phyloP scores from a whole-genome alignment of 371 early-diverging fungal species.

The Cokeromyces recurvatus region DNA sequence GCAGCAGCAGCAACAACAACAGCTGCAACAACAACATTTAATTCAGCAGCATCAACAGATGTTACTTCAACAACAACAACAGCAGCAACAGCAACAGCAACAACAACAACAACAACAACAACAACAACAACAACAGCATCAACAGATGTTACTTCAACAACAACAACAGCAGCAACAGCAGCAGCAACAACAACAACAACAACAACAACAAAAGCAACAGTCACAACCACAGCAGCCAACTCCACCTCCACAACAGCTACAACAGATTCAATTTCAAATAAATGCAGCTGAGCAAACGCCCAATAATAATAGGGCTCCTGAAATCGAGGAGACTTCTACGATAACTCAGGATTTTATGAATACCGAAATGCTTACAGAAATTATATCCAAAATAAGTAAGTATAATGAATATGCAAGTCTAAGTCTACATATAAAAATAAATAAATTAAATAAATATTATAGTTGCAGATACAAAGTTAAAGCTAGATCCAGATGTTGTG shows the following conservation, averaged over 20 bases:
- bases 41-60: conserved; percentile 4
- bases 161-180: conserved; percentile 9
- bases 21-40: conserved; percentile 5
- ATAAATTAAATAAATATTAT: background rate
- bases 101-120: background rate
- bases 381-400: conserved; percentile 41
- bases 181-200: background rate
- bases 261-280: background rate
- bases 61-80: conserved; percentile 13
- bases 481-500: conserved; percentile 56
- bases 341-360: conserved; percentile 54
- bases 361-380: conserved; percentile 30
- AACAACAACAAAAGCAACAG: background rate
- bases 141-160: conserved; percentile 9
- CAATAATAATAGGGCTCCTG: too few species aligned
- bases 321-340: background rate
- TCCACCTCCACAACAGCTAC: conserved; percentile 11
- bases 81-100: conserved; percentile 4
- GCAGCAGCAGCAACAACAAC: conserved; percentile 1
- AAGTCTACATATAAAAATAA: too few species aligned
- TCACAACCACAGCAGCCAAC: conserved; percentile 4
- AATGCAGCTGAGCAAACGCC: too few species aligned
- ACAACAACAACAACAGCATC: conserved; percentile 3
- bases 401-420: too few species aligned
- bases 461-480: background rate